Percentiles rank a stretch among this genome's conserved stretches.
phyloP scores from a whole-genome alignment of 225 moss, liverwort and hornwort genomes.

The Polytrichum commune region DNA sequence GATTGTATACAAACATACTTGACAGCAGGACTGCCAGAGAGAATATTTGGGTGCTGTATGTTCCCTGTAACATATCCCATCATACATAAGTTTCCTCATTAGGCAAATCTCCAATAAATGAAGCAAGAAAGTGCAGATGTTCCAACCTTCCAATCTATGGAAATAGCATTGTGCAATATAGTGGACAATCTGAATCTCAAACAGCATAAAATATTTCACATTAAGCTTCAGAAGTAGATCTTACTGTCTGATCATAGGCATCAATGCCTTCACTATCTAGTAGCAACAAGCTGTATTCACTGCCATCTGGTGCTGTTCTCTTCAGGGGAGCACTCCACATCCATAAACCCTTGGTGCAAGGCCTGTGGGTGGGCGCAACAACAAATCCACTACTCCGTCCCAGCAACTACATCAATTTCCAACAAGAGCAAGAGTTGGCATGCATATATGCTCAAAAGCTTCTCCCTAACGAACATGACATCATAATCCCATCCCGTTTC shows the following conservation, averaged over 20 bases:
- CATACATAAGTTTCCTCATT: neutral
- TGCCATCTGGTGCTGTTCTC: slow-evolving; percentile 87
- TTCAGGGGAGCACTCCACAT: slow-evolving; percentile 94
- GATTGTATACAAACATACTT: slow-evolving; percentile 94
- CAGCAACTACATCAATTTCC: slow-evolving; percentile 53
- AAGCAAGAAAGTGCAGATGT: neutral
- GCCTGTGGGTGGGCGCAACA: slow-evolving; percentile 82
- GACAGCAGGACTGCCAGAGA: slow-evolving; percentile 83
- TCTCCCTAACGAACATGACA: too few species aligned
- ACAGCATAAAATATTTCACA: neutral
- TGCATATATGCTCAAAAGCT: too few species aligned
- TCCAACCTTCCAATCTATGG: neutral
- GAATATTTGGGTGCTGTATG: slow-evolving; percentile 94
- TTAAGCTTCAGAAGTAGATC: neutral
- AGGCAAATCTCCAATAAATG: neutral
- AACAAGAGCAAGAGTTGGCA: slow-evolving; percentile 1
- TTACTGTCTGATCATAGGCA: slow-evolving; percentile 92
- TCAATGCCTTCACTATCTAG: slow-evolving; percentile 94
- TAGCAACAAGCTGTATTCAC: slow-evolving; percentile 78
- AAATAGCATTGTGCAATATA: too few species aligned
- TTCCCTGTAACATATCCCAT: slow-evolving; percentile 52
- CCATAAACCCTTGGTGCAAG: slow-evolving; percentile 90
- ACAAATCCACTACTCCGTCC: slow-evolving; percentile 90
- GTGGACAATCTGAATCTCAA: too few species aligned
- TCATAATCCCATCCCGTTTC: too few species aligned